phyloP scores from a whole-genome alignment of 306 rosid genomes.

The Malus orientalis region DNA sequence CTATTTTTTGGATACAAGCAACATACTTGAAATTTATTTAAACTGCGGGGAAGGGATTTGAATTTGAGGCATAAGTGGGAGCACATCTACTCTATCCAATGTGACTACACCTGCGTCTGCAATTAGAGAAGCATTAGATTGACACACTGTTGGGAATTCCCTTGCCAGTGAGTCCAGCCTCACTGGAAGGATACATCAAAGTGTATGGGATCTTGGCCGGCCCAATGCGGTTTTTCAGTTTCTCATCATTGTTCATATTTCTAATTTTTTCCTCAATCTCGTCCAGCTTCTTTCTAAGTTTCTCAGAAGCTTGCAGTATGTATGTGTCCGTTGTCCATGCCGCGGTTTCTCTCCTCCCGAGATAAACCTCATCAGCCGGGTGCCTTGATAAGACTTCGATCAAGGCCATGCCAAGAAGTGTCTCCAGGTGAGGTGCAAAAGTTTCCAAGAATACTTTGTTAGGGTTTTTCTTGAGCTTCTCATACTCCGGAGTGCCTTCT shows the following conservation, averaged over 20 bases:
- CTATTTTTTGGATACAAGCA: no score
- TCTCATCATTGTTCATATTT: slow-evolving; percentile 37
- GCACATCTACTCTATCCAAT: no score
- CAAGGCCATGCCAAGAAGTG: slow-evolving; percentile 31
- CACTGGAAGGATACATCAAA: slow-evolving; percentile 50
- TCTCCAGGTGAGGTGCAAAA: slow-evolving; percentile 38
- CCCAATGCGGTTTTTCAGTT: slow-evolving; percentile 50
- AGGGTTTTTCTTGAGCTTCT: slow-evolving; percentile 28
- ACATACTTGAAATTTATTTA: no score
- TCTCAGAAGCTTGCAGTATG: slow-evolving; percentile 41
- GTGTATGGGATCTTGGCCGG: slow-evolving; percentile 59
- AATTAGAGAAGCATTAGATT: slow-evolving; percentile 19
- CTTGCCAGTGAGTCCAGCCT: slow-evolving; percentile 50
- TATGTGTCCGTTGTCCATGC: slow-evolving; percentile 50
- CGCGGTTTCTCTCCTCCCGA: slow-evolving; percentile 39
- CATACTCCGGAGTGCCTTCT: slow-evolving; percentile 37
- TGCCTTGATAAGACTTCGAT: slow-evolving; percentile 55
- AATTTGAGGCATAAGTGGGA: no score
- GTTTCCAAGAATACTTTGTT: slow-evolving; percentile 39
- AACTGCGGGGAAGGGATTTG: no score
- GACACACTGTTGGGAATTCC: slow-evolving; percentile 23
- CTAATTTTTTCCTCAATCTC: slow-evolving; percentile 39
- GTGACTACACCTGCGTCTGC: no score
- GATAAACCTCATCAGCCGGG: slow-evolving; percentile 42
- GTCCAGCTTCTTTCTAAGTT: slow-evolving; percentile 34